These are phyloP conservation scores for Colletotrichum incanum DNA, from an alignment of 2,329 filamentous ascomycete genomes.

Conservation along the genomic window DNA sequence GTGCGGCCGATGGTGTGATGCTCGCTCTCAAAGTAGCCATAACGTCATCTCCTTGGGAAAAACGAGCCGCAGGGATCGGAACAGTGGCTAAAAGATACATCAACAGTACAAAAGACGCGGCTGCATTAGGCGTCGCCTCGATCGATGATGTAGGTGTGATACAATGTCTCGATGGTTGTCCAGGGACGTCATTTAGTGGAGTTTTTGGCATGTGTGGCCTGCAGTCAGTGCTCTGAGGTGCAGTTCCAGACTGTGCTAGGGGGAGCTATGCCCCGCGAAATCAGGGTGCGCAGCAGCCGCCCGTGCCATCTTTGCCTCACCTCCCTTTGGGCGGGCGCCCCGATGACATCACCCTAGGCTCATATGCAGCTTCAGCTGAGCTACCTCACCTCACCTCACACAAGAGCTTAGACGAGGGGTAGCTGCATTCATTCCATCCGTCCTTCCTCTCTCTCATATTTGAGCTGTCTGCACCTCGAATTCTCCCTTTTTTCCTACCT, in stretches of 20 bases:
- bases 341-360: constrained; percentile 41
- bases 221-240: constrained; percentile 9
- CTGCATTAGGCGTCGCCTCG: constrained; percentile 3
- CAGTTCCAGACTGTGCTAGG: constrained; percentile 20
- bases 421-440: not conserved
- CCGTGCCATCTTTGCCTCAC: constrained; percentile 19
- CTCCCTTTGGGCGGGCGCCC: not conserved
- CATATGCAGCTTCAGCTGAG: constrained; percentile 20
- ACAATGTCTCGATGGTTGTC: constrained; percentile 38
- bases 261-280: constrained; percentile 11
- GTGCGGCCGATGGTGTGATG: constrained; percentile 8
- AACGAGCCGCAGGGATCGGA: not conserved
- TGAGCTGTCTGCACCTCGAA: constrained; percentile 11
- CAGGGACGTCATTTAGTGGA: constrained; percentile 36
- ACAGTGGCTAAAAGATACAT: constrained; percentile 2
- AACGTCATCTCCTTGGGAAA: constrained; percentile 21
- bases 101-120: constrained; percentile 9
- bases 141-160: constrained; percentile 44
- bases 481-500: not conserved
- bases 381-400: not conserved
- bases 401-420: not conserved
- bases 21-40: constrained; percentile 17
- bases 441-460: constrained; percentile 15
- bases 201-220: not conserved
- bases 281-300: constrained; percentile 5